These are phyloP conservation scores for Anthracocystis setariae DNA, from an alignment of 1,284 basidiomycete genomes.

Conservation along the genomic window DNA sequence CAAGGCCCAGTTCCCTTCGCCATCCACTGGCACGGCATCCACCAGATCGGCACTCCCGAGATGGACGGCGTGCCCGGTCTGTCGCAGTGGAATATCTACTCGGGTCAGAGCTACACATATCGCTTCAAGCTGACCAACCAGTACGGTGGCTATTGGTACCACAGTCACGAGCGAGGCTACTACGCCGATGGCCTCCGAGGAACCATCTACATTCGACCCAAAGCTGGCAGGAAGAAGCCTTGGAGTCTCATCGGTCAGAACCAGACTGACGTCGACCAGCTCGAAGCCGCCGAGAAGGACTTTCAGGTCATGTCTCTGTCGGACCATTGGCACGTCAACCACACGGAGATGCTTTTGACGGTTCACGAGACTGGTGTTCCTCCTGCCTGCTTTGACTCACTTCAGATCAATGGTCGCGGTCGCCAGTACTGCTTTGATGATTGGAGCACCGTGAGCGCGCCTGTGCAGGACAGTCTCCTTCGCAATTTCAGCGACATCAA, in stretches of 20 bases:
- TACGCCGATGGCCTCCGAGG: slow-evolving; percentile 48
- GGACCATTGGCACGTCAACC: slow-evolving; percentile 53
- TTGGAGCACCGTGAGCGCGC: slow-evolving; percentile 28
- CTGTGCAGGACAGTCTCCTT: slow-evolving; percentile 23
- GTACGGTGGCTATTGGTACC: slow-evolving; percentile 52
- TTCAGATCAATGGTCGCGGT: slow-evolving; percentile 50
- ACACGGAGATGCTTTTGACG: slow-evolving; percentile 41
- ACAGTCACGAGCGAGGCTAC: slow-evolving; percentile 51
- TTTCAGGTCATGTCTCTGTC: slow-evolving; percentile 34
- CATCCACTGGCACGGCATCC: slow-evolving; percentile 53
- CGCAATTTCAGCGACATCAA: slow-evolving; percentile 41
- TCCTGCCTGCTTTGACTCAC: slow-evolving; percentile 51
- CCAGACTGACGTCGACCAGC: slow-evolving; percentile 34
- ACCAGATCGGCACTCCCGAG: slow-evolving; percentile 51
- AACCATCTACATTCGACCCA: slow-evolving; percentile 49
- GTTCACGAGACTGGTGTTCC: slow-evolving; percentile 52
- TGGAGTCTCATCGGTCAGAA: slow-evolving; percentile 39
- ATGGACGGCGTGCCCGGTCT: slow-evolving; percentile 57
- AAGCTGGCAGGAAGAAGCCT: slow-evolving; percentile 31
- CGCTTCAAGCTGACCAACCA: slow-evolving; percentile 50
- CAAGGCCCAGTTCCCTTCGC: slow-evolving; percentile 44
- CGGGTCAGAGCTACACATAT: slow-evolving; percentile 43
- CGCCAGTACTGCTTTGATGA: slow-evolving; percentile 46
- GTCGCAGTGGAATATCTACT: slow-evolving; percentile 53
- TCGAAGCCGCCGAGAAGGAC: slow-evolving; percentile 47